Evolutionary conservation across 2,329 filamentous ascomycete species (phyloP).

Genomic region (Ophiostoma piceae): DNA sequence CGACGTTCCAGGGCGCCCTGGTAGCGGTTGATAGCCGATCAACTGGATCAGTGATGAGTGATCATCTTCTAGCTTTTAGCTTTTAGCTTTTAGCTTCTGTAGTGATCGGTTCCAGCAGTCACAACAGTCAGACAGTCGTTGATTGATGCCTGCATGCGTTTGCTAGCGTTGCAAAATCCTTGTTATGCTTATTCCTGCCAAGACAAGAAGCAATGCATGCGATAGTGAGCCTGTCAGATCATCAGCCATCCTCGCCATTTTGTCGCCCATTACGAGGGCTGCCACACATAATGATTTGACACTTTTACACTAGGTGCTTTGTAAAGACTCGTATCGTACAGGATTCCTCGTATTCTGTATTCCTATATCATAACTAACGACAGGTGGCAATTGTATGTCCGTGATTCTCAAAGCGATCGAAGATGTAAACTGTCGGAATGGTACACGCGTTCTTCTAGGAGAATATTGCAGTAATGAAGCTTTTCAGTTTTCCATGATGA

Average conservation of each 20-base stretch:
- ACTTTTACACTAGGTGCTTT: background rate
- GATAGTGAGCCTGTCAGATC: background rate
- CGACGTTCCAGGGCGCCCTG: background rate
- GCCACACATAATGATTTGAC: background rate
- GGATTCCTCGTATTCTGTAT: background rate
- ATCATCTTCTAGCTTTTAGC: background rate
- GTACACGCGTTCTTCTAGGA: background rate
- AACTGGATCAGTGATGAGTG: background rate
- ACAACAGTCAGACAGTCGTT: background rate
- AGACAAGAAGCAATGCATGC: background rate
- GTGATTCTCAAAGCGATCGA: background rate
- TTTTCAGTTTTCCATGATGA: background rate
- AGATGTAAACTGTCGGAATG: background rate
- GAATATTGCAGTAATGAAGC: background rate
- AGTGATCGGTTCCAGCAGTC: background rate
- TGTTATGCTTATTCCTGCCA: constrained; percentile 13
- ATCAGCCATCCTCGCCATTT: background rate
- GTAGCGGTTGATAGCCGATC: background rate
- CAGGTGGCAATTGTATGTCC: background rate
- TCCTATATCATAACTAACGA: background rate
- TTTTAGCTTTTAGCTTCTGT: background rate
- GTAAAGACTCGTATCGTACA: background rate
- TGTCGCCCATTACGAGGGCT: constrained; percentile 1
- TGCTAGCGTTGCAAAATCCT: background rate
- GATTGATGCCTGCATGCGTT: background rate